Conservation (phyloP, 108 stramenopile genomes). For the Discostella stelligeroides region DNA sequence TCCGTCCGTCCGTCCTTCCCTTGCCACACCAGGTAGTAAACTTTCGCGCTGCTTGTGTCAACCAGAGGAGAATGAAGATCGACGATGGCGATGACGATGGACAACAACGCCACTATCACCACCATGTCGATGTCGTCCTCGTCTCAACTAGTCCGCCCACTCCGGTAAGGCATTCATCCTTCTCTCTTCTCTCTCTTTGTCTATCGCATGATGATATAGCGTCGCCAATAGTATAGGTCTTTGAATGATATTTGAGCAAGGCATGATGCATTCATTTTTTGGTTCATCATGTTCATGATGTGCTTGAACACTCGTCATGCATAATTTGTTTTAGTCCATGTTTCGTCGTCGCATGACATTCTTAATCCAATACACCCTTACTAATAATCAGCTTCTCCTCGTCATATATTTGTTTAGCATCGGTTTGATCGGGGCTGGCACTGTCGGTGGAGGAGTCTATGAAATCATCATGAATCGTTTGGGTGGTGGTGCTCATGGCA, state of each 20-base stretch:
- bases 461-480: constrained; percentile 73
- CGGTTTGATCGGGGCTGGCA: constrained; percentile 71
- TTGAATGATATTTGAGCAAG: not conserved
- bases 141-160: constrained; percentile 4
- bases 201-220: not conserved
- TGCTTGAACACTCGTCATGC: too few relatives aligned
- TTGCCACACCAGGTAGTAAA: too few relatives aligned
- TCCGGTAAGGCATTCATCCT: constrained; percentile 9
- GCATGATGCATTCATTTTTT: not conserved
- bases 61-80: too few relatives aligned
- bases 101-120: too few relatives aligned
- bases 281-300: too few relatives aligned
- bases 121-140: constrained; percentile 4
- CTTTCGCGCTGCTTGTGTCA: too few relatives aligned
- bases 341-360: not conserved
- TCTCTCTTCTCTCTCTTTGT: not conserved
- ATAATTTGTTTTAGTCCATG: too few relatives aligned
- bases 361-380: constrained; percentile 3
- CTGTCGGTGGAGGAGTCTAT: constrained; percentile 80
- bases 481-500: too few relatives aligned
- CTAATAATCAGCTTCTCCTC: constrained; percentile 33
- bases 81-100: too few relatives aligned
- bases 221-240: not conserved
- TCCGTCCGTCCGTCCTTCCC: too few relatives aligned
- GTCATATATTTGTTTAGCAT: constrained; percentile 46